Evolutionary conservation across 768 basidiomycete species (phyloP).

Genomic region (Mycena galericulata): DNA sequence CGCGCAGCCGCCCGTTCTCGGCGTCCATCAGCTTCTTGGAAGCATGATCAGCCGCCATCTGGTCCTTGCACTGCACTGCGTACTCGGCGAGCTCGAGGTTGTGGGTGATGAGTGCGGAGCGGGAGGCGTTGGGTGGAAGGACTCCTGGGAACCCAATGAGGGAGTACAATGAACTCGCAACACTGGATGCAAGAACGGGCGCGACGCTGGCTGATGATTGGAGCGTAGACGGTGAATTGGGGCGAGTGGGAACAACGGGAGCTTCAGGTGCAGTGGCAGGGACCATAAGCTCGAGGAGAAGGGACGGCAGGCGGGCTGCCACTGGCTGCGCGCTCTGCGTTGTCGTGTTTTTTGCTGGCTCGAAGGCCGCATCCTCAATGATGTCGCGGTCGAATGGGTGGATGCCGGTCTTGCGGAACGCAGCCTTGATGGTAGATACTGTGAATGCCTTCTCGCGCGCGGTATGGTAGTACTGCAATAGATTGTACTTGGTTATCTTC

Average conservation of each 20-base stretch:
- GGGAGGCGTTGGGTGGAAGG: neutral
- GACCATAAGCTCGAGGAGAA: neutral
- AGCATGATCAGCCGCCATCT: constrained; percentile 39
- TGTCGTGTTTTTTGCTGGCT: constrained; percentile 18
- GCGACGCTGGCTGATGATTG: too few species aligned
- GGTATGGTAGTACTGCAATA: constrained; percentile 25
- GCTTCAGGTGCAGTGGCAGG: too few species aligned
- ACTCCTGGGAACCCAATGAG: neutral
- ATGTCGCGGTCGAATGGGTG: constrained; percentile 32
- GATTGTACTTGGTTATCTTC: constrained; percentile 32
- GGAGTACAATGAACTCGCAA: too few species aligned
- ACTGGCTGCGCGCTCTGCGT: constrained; percentile 12
- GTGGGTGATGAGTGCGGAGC: neutral
- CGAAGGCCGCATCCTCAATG: constrained; percentile 20
- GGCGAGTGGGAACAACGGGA: too few species aligned
- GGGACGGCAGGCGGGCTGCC: constrained; percentile 3
- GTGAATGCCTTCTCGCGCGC: constrained; percentile 29
- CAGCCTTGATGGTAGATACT: constrained; percentile 25
- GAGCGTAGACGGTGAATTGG: too few species aligned
- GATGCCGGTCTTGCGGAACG: constrained; percentile 37
- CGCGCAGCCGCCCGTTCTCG: constrained; percentile 42
- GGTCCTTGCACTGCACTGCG: constrained; percentile 22
- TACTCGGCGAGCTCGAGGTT: constrained; percentile 1
- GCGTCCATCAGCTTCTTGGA: constrained; percentile 42
- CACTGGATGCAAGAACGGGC: too few species aligned